These are phyloP conservation scores for Talaromyces stipitatus DNA, from an alignment of 495 filamentous ascomycete genomes.

Conservation along the genomic window DNA sequence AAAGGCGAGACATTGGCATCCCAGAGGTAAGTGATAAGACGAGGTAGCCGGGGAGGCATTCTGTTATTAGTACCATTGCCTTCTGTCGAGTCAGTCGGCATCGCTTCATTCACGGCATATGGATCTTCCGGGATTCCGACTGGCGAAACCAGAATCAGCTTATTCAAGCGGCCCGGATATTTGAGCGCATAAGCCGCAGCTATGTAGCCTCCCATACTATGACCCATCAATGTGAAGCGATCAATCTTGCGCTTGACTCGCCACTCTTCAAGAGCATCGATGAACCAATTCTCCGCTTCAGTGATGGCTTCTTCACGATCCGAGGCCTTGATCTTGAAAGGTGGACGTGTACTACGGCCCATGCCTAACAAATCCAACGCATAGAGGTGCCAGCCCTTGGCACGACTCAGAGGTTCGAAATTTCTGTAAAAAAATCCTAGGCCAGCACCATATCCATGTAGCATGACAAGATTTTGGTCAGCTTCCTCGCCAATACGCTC, in stretches of 20 bases:
- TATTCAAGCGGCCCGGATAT: slow-evolving; percentile 88
- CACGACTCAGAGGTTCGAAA: slow-evolving; percentile 75
- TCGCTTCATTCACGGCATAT: slow-evolving; percentile 71
- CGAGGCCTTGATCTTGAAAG: slow-evolving; percentile 77
- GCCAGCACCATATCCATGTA: slow-evolving; percentile 94
- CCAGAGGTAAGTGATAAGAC: slow-evolving; percentile 89
- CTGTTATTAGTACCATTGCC: slow-evolving; percentile 29
- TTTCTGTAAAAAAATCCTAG: slow-evolving; percentile 98
- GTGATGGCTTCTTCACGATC: slow-evolving; percentile 71
- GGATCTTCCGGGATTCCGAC: slow-evolving; percentile 95
- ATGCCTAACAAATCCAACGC: slow-evolving; percentile 91
- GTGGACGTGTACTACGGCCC: slow-evolving; percentile 79
- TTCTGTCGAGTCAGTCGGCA: slow-evolving; percentile 59
- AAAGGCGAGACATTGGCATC: slow-evolving; percentile 97
- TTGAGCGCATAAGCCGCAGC: slow-evolving; percentile 92
- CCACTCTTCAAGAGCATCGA: slow-evolving; percentile 96
- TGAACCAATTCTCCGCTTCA: slow-evolving; percentile 93
- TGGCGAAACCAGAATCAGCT: slow-evolving; percentile 88
- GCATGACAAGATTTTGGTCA: slow-evolving; percentile 86
- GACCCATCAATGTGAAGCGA: slow-evolving; percentile 84
- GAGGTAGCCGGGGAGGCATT: slow-evolving; percentile 59
- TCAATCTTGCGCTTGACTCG: slow-evolving; percentile 80
- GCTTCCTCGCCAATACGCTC: slow-evolving; percentile 71
- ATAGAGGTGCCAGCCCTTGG: slow-evolving; percentile 80
- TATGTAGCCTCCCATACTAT: slow-evolving; percentile 91